Evolutionary conservation across 2,329 filamentous ascomycete species (phyloP), one percentile per base, ranked within the genome.

Genomic region (Fusarium kyushuense): DNA sequence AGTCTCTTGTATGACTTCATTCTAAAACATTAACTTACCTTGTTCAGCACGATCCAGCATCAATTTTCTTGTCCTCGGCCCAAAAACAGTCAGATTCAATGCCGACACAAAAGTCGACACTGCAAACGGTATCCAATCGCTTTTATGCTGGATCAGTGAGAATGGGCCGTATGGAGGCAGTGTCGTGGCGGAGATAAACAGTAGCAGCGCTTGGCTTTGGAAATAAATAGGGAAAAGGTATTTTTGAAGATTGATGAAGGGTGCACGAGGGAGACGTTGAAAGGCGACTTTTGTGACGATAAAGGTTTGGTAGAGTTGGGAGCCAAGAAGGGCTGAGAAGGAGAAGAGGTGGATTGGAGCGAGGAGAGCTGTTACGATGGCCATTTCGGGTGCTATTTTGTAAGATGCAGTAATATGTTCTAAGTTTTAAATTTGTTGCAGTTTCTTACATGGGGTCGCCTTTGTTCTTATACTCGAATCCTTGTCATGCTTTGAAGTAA

Each of bases 181-280:
- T 0, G 81, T 80, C 16, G 66, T 54, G 2, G 75, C 76, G 0
- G 78, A 74, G 27, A 80, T 49, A 5, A 81, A 19, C 3, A 82
- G 58, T 3, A 82, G 67, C 2, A 76, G 11, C 0, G 78, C 67
- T 58, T 82, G 80, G 6, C 63, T 67, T 17, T 72, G 73, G 58
- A 83, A 83, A 64, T 82, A 82, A 17, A 81, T 54, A 0, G 80
- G 81, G 41, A 82, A 83, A 43, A 83, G 64, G 6, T 72, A 75
- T 38, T 80, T 80, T 47, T 82, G 80, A 0, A 83, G 74, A 0
- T 74, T 77, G 0, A 74, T 74, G 49, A 82, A 83, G 1, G 80
- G 73, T 1, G 75, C 65, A 0, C 72, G 65, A 0, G 81, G 79
- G 3, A 83, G 75, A 4, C 75, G 67, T 8, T 66, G 55, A 52